These are phyloP conservation scores for Moelleriella libera DNA, from an alignment of 2,329 filamentous ascomycete species.

Conservation along the genomic window DNA sequence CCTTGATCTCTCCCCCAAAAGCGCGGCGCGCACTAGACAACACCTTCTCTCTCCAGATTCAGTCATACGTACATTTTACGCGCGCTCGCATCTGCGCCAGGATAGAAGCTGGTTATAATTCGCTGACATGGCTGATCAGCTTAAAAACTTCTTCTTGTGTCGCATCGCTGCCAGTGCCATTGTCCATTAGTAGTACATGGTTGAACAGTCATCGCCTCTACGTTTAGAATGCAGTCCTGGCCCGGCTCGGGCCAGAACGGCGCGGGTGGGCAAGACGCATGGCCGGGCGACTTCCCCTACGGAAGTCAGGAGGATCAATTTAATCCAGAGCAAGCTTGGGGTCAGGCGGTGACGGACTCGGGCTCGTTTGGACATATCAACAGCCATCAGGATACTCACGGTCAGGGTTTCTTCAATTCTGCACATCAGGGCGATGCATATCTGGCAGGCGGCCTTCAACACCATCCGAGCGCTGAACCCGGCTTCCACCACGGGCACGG, in stretches of 20 bases:
- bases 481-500: conserved; percentile 17
- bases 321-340: conserved; percentile 23
- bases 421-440: conserved; percentile 18
- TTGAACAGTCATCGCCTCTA: conserved; percentile 9
- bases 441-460: conserved; percentile 14
- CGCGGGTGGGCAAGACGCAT: conserved; percentile 19
- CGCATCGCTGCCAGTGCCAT: conserved; percentile 1
- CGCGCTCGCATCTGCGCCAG: neutral
- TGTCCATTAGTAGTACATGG: conserved; percentile 9
- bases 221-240: conserved; percentile 26
- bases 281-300: conserved; percentile 20
- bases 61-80: conserved; percentile 5
- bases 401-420: conserved; percentile 20
- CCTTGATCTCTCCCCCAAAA: neutral
- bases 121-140: conserved; percentile 16
- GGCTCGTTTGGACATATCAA: conserved; percentile 17
- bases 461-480: conserved; percentile 13
- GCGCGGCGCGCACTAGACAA: neutral
- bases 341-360: conserved; percentile 20
- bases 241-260: conserved; percentile 20
- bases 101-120: conserved; percentile 7
- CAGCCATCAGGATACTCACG: conserved; percentile 13
- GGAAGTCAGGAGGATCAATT: conserved; percentile 20
- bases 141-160: conserved; percentile 7
- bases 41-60: neutral